These are phyloP conservation scores for Fusarium sp. DNA, from an alignment of 2,329 filamentous ascomycete genomes.

Conservation along the genomic window DNA sequence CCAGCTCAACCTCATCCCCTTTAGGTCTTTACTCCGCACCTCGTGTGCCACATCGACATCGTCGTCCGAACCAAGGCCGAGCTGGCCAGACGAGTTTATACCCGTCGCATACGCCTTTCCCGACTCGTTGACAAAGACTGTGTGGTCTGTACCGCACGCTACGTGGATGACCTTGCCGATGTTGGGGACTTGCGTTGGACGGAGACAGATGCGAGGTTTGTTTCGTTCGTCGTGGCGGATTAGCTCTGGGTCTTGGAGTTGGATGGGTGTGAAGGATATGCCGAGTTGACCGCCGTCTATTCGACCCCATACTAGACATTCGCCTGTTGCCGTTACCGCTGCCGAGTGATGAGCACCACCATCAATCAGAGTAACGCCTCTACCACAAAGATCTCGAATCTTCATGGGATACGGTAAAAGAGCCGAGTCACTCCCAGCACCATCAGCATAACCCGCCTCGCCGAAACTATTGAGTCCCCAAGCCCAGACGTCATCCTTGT, in stretches of 20 bases:
- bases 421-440: slow-evolving; percentile 57
- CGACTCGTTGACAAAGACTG: slow-evolving; percentile 71
- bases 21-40: slow-evolving; percentile 3
- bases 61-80: slow-evolving; percentile 75
- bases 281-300: slow-evolving; percentile 64
- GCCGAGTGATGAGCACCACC: slow-evolving; percentile 79
- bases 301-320: slow-evolving; percentile 67
- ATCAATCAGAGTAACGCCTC: slow-evolving; percentile 71
- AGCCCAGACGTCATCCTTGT: slow-evolving; percentile 74
- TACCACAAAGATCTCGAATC: slow-evolving; percentile 70
- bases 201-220: slow-evolving; percentile 68
- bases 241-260: slow-evolving; percentile 59
- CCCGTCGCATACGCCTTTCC: slow-evolving; percentile 70
- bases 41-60: slow-evolving; percentile 55
- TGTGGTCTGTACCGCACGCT: slow-evolving; percentile 74
- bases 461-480: slow-evolving; percentile 89
- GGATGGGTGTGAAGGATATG: slow-evolving; percentile 60
- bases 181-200: slow-evolving; percentile 66
- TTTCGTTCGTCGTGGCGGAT: slow-evolving; percentile 67
- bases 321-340: slow-evolving; percentile 61
- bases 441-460: slow-evolving; percentile 68
- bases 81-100: slow-evolving; percentile 78
- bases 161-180: slow-evolving; percentile 61
- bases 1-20: slow-evolving; percentile 2
- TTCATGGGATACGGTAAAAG: slow-evolving; percentile 67